These are phyloP conservation scores for Kuraishia piskuri DNA, from an alignment of 805 yeast genomes.

Conservation along the genomic window DNA sequence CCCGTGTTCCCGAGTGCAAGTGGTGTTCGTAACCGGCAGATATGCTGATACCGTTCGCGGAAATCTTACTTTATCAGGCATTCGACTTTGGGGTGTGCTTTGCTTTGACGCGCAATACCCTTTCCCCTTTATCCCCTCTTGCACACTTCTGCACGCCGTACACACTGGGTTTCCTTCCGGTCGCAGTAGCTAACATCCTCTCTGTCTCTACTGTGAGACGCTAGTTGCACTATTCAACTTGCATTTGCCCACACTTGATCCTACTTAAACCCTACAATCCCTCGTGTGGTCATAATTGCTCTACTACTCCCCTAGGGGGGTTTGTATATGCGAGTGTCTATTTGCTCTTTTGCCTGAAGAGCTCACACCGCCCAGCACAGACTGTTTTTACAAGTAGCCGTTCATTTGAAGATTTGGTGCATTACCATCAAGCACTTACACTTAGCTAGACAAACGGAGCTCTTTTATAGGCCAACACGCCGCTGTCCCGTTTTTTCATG, in stretches of 20 bases:
- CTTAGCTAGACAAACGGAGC: too few relatives aligned
- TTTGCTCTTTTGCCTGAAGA: too few relatives aligned
- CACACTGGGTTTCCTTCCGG: background rate
- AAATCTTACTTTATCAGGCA: background rate
- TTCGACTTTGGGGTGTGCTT: background rate
- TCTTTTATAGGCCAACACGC: too few relatives aligned
- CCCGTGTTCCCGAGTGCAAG: background rate
- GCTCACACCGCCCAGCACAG: too few relatives aligned
- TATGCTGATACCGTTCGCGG: background rate
- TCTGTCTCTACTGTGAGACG: background rate
- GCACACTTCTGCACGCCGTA: background rate
- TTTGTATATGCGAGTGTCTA: too few relatives aligned
- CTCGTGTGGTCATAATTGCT: background rate
- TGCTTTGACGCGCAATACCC: background rate
- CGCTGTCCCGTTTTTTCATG: too few relatives aligned
- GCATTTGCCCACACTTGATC: background rate
- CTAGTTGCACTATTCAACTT: background rate
- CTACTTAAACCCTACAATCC: background rate
- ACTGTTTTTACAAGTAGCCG: too few relatives aligned
- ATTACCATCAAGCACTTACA: too few relatives aligned
- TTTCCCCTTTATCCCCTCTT: background rate
- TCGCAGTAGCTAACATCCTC: background rate
- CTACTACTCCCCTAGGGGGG: too few relatives aligned
- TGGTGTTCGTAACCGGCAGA: background rate
- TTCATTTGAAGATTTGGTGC: too few relatives aligned